Percentiles rank a stretch among this genome's conserved stretches.
Evolutionary conservation across 306 rosid species (phyloP).

Genomic region (Quercus alba): DNA sequence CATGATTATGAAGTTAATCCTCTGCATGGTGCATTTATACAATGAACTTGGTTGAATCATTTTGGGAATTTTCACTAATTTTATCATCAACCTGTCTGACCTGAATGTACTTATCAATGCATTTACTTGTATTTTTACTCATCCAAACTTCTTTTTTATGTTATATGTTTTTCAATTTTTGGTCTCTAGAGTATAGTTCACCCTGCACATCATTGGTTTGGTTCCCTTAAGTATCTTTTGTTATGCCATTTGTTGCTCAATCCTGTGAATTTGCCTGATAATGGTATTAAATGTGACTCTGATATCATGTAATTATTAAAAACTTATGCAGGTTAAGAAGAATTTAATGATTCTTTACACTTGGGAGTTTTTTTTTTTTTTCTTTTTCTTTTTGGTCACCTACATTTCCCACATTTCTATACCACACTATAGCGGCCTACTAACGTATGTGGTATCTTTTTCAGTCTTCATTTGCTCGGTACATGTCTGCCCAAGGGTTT

Average conservation of each 20-base stretch:
- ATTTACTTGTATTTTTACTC: neutral
- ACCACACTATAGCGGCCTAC: neutral
- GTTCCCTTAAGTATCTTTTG: neutral
- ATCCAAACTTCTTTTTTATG: too few relatives aligned
- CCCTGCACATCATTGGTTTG: neutral
- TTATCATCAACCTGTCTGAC: neutral
- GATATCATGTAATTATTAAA: too few relatives aligned
- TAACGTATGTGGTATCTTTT: constrained; percentile 23
- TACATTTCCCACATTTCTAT: neutral
- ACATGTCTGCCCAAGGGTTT: constrained; percentile 90
- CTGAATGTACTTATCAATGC: neutral
- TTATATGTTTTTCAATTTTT: too few relatives aligned
- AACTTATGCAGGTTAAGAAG: too few relatives aligned
- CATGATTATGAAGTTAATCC: neutral
- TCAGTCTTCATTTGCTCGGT: constrained; percentile 95
- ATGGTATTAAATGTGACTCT: too few relatives aligned
- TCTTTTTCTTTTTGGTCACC: neutral
- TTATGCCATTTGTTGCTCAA: neutral
- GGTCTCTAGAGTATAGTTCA: too few relatives aligned
- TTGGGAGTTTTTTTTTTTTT: neutral
- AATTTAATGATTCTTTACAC: neutral
- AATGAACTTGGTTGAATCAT: neutral
- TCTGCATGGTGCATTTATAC: too few relatives aligned
- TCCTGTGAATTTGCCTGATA: neutral
- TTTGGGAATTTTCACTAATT: neutral